Evolutionary conservation across 805 yeast species (phyloP).

Genomic region (Candida peoriensis): DNA sequence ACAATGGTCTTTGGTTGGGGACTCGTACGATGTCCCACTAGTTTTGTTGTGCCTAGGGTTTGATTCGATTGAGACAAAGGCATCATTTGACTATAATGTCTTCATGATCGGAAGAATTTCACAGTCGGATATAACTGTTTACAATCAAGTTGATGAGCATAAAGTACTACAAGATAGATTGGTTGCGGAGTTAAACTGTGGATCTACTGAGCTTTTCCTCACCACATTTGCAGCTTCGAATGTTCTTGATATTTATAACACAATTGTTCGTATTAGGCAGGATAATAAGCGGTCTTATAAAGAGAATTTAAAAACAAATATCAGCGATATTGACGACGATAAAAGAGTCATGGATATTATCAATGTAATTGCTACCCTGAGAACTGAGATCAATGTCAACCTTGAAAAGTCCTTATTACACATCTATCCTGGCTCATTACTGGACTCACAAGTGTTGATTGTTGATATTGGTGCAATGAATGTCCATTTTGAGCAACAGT

Average conservation of each 20-base stretch:
- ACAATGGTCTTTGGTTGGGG: slow-evolving; percentile 55
- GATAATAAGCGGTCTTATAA: slow-evolving; percentile 69
- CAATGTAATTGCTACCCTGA: slow-evolving; percentile 35
- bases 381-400: slow-evolving; percentile 62
- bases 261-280: slow-evolving; percentile 64
- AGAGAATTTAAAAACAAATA: slow-evolving; percentile 65
- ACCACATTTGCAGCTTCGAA: slow-evolving; percentile 87
- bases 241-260: slow-evolving; percentile 68
- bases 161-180: slow-evolving; percentile 55
- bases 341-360: slow-evolving; percentile 20
- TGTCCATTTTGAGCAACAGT: slow-evolving; percentile 48
- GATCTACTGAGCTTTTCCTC: slow-evolving; percentile 52
- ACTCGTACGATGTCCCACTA: slow-evolving; percentile 53
- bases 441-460: slow-evolving; percentile 72
- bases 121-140: slow-evolving; percentile 47
- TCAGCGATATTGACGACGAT: slow-evolving; percentile 4
- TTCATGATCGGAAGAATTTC: slow-evolving; percentile 60
- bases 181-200: slow-evolving; percentile 44
- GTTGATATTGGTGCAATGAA: slow-evolving; percentile 48
- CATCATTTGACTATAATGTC: slow-evolving; percentile 81
- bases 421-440: slow-evolving; percentile 77
- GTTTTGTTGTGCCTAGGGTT: slow-evolving; percentile 58
- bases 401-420: slow-evolving; percentile 55
- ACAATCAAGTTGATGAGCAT: slow-evolving; percentile 55
- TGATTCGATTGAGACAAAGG: slow-evolving; percentile 48